phyloP scores from a whole-genome alignment of 2,329 filamentous ascomycete species.

The Metarhizium anisopliae region DNA sequence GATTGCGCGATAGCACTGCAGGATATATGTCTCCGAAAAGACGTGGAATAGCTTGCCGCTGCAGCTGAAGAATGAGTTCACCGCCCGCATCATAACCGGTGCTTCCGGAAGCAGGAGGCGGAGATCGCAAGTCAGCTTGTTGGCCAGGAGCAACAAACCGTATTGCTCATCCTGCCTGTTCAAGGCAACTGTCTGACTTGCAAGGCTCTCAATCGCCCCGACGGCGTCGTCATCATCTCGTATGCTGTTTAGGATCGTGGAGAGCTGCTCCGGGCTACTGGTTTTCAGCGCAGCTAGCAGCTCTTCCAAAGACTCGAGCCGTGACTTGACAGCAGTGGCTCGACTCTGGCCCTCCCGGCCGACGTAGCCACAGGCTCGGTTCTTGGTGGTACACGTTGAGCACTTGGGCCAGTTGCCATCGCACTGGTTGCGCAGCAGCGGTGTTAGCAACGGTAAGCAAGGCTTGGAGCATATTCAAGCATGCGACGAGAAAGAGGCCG shows the following conservation, averaged over 20 bases:
- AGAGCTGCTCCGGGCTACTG: not conserved
- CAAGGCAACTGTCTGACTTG: not conserved
- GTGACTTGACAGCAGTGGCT: not conserved
- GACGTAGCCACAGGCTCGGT: not conserved
- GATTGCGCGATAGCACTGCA: not conserved
- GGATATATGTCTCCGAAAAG: slow-evolving; percentile 3
- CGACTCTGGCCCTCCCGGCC: not conserved
- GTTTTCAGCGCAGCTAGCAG: not conserved
- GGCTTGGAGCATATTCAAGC: too few relatives aligned
- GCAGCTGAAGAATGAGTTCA: slow-evolving; percentile 6
- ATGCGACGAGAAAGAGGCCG: not conserved
- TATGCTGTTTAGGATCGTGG: not conserved
- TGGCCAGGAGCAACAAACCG: not conserved
- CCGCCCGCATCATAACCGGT: not conserved
- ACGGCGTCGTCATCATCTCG: not conserved
- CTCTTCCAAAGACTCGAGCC: not conserved
- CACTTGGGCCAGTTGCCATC: slow-evolving; percentile 1
- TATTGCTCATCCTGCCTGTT: not conserved
- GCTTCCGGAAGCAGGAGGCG: not conserved
- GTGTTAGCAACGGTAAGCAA: not conserved
- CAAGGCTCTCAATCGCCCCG: not conserved
- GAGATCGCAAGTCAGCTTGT: not conserved
- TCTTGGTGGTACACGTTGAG: not conserved
- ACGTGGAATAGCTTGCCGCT: slow-evolving; percentile 9
- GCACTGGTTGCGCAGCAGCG: not conserved